A percentile compares a stretch with the other conserved stretches of the same genome.
Evolutionary conservation across 140 eudicot genomes (phyloP).

Genomic region (Flaveria floridana): DNA sequence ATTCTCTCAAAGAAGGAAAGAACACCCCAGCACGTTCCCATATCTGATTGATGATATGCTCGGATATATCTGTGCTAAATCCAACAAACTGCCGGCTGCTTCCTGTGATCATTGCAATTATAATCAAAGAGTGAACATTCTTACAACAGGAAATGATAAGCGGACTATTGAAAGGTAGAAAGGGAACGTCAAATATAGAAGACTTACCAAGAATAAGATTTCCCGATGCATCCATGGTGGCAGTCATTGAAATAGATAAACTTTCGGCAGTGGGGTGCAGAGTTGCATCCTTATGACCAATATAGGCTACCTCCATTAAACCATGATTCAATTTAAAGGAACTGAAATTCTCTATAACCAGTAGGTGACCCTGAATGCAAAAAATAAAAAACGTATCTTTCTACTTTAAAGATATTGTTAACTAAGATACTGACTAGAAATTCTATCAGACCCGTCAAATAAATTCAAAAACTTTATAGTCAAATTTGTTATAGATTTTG

Average conservation of each 20-base stretch:
- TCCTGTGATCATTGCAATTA: constrained; percentile 45
- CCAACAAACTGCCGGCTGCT: constrained; percentile 95
- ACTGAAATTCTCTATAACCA: constrained; percentile 67
- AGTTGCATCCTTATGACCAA: constrained; percentile 57
- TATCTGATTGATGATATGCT: constrained; percentile 55
- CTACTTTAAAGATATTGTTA: background rate
- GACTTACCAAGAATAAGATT: constrained; percentile 82
- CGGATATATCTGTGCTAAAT: constrained; percentile 70
- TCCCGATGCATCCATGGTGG: constrained; percentile 79
- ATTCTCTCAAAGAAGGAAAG: constrained; percentile 62
- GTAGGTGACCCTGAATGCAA: constrained; percentile 72
- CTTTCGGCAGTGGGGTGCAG: constrained; percentile 39
- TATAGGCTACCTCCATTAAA: constrained; percentile 85
- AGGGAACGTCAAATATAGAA: constrained; percentile 1
- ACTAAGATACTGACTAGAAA: background rate
- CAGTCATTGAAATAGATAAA: constrained; percentile 86
- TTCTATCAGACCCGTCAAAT: background rate
- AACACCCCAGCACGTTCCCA: constrained; percentile 82
- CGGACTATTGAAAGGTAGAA: constrained; percentile 7
- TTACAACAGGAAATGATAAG: background rate
- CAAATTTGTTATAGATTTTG: background rate
- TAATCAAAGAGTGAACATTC: background rate
- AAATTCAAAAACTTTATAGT: background rate
- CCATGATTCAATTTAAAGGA: constrained; percentile 74
- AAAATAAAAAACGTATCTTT: constrained; percentile 13